Conservation (phyloP, 257 asterid genomes). For the Capsicum chinense region DNA sequence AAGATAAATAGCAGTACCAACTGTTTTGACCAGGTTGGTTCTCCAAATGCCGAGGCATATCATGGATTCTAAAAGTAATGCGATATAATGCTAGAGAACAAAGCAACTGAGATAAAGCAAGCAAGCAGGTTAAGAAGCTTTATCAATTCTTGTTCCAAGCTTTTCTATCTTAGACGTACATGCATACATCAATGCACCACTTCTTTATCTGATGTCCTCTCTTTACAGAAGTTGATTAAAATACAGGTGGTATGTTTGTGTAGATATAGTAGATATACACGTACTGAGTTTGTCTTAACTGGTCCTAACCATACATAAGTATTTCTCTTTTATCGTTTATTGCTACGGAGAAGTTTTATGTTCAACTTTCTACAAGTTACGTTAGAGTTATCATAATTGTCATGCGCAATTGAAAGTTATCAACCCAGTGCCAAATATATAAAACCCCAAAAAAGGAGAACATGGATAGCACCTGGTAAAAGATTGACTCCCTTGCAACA, state of each 20-base stretch:
- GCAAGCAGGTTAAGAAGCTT: slow-evolving; percentile 7
- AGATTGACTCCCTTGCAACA: background rate
- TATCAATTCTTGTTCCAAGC: background rate
- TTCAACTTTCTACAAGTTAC: background rate
- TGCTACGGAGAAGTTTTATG: background rate
- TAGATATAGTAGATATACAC: background rate
- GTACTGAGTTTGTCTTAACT: background rate
- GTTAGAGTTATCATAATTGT: background rate
- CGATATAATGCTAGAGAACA: background rate
- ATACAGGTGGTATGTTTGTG: background rate
- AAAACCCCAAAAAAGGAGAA: background rate
- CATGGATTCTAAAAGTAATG: background rate
- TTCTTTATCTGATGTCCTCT: background rate
- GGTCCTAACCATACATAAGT: slow-evolving; percentile 4
- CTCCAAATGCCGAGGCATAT: slow-evolving; percentile 9
- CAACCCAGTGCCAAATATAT: background rate
- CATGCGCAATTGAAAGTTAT: background rate
- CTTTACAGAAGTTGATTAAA: background rate
- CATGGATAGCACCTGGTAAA: background rate
- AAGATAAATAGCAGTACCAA: background rate
- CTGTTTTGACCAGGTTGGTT: slow-evolving; percentile 15
- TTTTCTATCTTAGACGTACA: background rate
- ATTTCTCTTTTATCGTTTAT: background rate
- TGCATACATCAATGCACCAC: background rate
- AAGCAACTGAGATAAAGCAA: background rate